Base-by-base conservation (phyloP, 257 asterid genomes). In the Petunia secreta region DNA sequence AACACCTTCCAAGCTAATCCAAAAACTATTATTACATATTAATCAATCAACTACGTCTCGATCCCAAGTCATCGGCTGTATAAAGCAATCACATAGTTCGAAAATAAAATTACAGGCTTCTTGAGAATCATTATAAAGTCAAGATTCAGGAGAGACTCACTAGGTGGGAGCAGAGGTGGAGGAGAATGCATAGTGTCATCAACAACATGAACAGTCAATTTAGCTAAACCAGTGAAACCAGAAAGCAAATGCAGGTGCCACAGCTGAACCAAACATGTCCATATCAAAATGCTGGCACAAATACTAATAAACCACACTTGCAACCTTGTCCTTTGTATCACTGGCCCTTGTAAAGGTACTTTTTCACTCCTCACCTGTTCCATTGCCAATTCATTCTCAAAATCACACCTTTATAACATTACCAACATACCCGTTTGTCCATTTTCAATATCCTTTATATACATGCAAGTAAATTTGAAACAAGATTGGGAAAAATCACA, bases 251-350 rank as follows among this genome's bases (percentile, higher is more conserved):
- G 91, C 53, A 95, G 95, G 76, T 88, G 95, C 97, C 97, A 94
- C 36, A 94, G 94, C 84, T 94, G 98, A 80, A 91, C 92, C 92
- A 94, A 86, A 86, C 97, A 89, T 69, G 98, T 91, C 98, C 98
- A 94, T 85, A 92, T 85, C 68, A 94, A 84, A 87, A 94, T 92
- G 86, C 92, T 89, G 65, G 94, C 84, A 86, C 97, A 94, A 69
- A 94, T 89, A 88, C 93, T 90, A 85, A 94, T 89, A 84, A 94
- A 91, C 97, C 94, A 94, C 80, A 90, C 92, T 85, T 88, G 92
- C 82, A 94, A 85, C 81, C 97, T 86, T 7, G 97, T 85, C 85
- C 94, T 90, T 80, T 86, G 97, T 57, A 87, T 73, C 88, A 85
- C 89, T 80, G 84, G 87, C 81, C 91, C 94, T 64, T 86, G 97